Conservation (phyloP, 192 early-diverging fungal species). For the Coemansia erecta region DNA sequence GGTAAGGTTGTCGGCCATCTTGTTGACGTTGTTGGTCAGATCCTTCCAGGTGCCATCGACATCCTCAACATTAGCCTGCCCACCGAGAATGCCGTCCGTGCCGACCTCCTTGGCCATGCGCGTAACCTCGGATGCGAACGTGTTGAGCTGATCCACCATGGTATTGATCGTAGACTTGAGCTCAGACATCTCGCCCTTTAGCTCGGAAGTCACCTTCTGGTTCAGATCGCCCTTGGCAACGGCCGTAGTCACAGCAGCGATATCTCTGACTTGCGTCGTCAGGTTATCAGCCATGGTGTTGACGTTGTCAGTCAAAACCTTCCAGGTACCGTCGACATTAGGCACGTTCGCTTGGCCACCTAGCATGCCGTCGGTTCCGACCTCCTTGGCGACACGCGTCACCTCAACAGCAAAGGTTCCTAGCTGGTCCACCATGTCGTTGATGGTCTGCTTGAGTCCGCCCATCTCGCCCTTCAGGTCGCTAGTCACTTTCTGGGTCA, state of each 20-base stretch:
- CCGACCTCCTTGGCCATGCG: conserved; percentile 58
- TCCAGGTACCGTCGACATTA: conserved; percentile 63
- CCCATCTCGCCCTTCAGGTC: conserved; percentile 59
- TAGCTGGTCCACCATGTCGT: conserved; percentile 68
- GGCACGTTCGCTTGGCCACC: conserved; percentile 56
- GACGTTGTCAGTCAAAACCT: conserved; percentile 63
- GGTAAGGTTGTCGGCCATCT: conserved; percentile 61
- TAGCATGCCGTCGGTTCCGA: conserved; percentile 58
- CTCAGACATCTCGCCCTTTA: conserved; percentile 59
- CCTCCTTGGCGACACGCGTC: conserved; percentile 53
- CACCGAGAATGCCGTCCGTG: conserved; percentile 59
- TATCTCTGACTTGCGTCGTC: conserved; percentile 59
- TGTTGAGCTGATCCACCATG: conserved; percentile 59
- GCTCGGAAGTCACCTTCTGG: conserved; percentile 50
- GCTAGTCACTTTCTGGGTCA: conserved; percentile 61
- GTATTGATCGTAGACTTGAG: conserved; percentile 62
- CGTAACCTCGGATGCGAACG: conserved; percentile 57
- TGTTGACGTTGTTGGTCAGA: conserved; percentile 59
- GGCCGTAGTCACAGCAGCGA: conserved; percentile 66
- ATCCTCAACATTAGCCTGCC: conserved; percentile 40
- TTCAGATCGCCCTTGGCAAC: conserved; percentile 71
- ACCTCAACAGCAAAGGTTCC: conserved; percentile 61
- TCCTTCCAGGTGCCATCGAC: conserved; percentile 60
- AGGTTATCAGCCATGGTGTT: conserved; percentile 61
- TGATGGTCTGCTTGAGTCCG: conserved; percentile 63